A percentile compares a stretch with the other conserved stretches of the same genome.
Evolutionary conservation across 2,329 filamentous ascomycete genomes (phyloP).

Genomic region (Colletotrichum paranaense): DNA sequence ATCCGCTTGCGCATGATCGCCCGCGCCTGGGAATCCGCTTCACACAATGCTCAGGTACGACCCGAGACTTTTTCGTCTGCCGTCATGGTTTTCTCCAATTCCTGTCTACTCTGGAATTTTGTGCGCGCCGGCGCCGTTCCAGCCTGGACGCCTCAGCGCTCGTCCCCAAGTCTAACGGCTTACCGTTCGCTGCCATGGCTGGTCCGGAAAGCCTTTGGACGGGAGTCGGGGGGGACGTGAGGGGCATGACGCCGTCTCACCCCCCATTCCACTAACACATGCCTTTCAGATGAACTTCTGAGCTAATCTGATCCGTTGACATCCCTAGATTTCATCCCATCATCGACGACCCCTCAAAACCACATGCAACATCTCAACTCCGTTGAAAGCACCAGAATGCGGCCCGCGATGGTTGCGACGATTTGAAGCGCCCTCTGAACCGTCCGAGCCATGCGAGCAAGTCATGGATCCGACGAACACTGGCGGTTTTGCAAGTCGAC

Average conservation of each 20-base stretch:
- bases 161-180: slow-evolving; percentile 22
- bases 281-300: slow-evolving; percentile 27
- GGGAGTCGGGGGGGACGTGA: slow-evolving; percentile 25
- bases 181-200: background rate
- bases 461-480: slow-evolving; percentile 46
- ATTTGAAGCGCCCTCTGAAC: slow-evolving; percentile 40
- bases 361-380: slow-evolving; percentile 34
- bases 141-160: slow-evolving; percentile 19
- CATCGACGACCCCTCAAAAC: slow-evolving; percentile 7
- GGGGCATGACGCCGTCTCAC: slow-evolving; percentile 17
- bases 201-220: background rate
- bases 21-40: slow-evolving; percentile 45
- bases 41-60: slow-evolving; percentile 39
- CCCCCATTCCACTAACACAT: slow-evolving; percentile 26
- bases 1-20: slow-evolving; percentile 44
- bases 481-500: slow-evolving; percentile 45
- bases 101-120: slow-evolving; percentile 1
- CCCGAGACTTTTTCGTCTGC: slow-evolving; percentile 26
- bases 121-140: slow-evolving; percentile 26
- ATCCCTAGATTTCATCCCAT: slow-evolving; percentile 28
- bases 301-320: slow-evolving; percentile 31
- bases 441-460: slow-evolving; percentile 36
- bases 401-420: slow-evolving; percentile 51
- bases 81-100: slow-evolving; percentile 21
- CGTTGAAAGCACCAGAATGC: slow-evolving; percentile 44